Evolutionary conservation across 192 early-diverging fungal species (phyloP), one percentile per base, ranked within the genome.

Genomic region (Backusella tuberculispora): DNA sequence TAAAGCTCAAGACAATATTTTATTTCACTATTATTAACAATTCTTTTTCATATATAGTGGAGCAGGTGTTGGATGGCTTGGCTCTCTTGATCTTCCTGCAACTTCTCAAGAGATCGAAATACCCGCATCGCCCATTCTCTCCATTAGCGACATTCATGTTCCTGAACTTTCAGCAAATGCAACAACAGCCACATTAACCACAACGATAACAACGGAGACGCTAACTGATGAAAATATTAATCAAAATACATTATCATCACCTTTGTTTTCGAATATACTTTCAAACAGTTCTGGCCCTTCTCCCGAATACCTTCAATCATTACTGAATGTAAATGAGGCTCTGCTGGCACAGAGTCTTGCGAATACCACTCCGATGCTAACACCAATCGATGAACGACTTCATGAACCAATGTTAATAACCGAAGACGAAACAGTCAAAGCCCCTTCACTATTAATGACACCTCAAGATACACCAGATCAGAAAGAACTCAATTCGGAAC

Each of bases 21-120:
- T 29, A 63, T 43, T 38, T n/a, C 40, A 12, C 9, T 63, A 12
- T 46, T 60, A 26, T 4, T 60, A 60, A 60, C 0, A 24, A 60
- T 21, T 45, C 17, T 45, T 63, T 48, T 24, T 1, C 48, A 34
- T 34, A 8, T 26, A 46, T 42, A 82, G 81, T 73, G 81, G 81
- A 15, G 73, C 81, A 17, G 81, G 81, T 10, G 75, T 82, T 63
- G 77, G 77, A 43, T 82, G 81, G 81, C 53, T 82, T 41, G 74
- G 72, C 9, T 63, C 76, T 0, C 48, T 73, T 24, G 48, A 50
- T 56, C 48, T 56, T 56, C 47, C 26, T 29, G 24, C 50, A 50
- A 12, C 5, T 14, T 40, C 17, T 13, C 34, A 71, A 56, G 50
- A 48, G 6, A 56, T 60, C 53, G 53, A 60, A 26, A 60, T 60